Percentiles rank a stretch among this genome's conserved stretches.
Conservation (phyloP, 177 flowering plant species). For the Vitis hybrid region DNA sequence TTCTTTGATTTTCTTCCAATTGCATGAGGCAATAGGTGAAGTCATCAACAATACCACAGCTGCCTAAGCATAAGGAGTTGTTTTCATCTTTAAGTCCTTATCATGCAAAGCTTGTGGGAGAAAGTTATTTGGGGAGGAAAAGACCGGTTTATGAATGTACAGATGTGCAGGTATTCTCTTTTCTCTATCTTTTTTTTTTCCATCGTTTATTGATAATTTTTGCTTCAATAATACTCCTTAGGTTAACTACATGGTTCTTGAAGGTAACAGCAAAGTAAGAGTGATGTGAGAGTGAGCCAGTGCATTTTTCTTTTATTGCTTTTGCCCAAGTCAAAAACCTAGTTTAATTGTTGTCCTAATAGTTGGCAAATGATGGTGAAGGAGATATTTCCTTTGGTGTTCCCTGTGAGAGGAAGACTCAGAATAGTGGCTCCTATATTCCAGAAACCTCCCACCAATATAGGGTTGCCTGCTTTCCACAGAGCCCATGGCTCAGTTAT, state of each 20-base stretch:
- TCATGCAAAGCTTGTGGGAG: conserved; percentile 89
- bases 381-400: too few species aligned
- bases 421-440: too few species aligned
- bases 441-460: too few species aligned
- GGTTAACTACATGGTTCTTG: not conserved
- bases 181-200: not conserved
- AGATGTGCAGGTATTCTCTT: conserved; percentile 72
- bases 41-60: conserved; percentile 71
- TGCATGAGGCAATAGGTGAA: conserved; percentile 47
- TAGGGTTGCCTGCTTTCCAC: too few species aligned
- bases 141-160: conserved; percentile 88
- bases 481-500: too few species aligned
- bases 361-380: too few species aligned
- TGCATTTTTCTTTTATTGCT: too few species aligned
- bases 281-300: too few species aligned
- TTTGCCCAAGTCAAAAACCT: too few species aligned
- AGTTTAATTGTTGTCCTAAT: too few species aligned
- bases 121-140: conserved; percentile 79
- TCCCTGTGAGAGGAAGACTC: too few species aligned
- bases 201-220: not conserved
- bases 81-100: conserved; percentile 67
- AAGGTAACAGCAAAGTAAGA: not conserved
- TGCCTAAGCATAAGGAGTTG: conserved; percentile 76
- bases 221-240: not conserved
- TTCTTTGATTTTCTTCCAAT: conserved; percentile 5